These are phyloP conservation scores for Lepidium africanum DNA, from an alignment of 345 rosid genomes.

Conservation along the genomic window DNA sequence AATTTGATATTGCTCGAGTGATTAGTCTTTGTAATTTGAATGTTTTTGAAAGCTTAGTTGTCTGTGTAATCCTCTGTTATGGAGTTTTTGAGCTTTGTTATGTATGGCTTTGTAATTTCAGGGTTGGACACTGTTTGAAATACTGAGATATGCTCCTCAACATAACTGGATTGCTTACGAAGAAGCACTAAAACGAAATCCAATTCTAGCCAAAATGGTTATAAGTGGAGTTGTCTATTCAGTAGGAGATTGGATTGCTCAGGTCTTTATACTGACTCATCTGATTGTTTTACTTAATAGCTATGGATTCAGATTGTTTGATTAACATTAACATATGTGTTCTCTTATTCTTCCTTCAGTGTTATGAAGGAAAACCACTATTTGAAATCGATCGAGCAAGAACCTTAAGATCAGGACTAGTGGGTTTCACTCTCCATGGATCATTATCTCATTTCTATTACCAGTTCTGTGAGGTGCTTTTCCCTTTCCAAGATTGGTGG, in stretches of 20 bases:
- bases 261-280: conserved; percentile 36
- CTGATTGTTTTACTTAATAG: not conserved
- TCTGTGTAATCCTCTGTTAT: not conserved
- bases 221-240: conserved; percentile 94
- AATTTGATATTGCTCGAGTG: too few relatives aligned
- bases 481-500: conserved; percentile 95
- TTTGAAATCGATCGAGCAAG: conserved; percentile 83
- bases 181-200: conserved; percentile 75
- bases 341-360: conserved; percentile 30
- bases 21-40: too few relatives aligned
- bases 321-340: not conserved
- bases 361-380: conserved; percentile 83
- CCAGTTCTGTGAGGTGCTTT: conserved; percentile 84
- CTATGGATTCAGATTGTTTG: not conserved
- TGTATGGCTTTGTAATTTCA: conserved; percentile 19
- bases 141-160: conserved; percentile 87
- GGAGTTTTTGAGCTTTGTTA: not conserved
- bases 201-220: conserved; percentile 87
- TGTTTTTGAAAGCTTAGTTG: too few relatives aligned
- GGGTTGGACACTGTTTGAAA: conserved; percentile 95
- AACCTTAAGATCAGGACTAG: conserved; percentile 86
- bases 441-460: conserved; percentile 90
- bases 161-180: conserved; percentile 96
- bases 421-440: conserved; percentile 90
- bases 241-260: conserved; percentile 96